Evolutionary conservation across 164 flowering plant genomes (phyloP).

Genomic region (Cinnamomum chago): DNA sequence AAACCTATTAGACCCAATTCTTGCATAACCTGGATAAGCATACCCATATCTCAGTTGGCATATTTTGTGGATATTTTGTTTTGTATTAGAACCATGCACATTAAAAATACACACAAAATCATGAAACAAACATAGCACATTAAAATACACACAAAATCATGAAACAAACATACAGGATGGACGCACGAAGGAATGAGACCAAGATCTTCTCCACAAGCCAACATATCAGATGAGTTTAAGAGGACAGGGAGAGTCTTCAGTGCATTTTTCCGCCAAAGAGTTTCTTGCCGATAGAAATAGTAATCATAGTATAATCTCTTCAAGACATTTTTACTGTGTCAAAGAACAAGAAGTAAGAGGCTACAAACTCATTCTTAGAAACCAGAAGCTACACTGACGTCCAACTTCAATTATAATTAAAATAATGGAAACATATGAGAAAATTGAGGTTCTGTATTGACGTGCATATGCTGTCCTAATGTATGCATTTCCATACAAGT

Average conservation of each 20-base stretch:
- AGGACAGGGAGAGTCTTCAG: constrained; percentile 90
- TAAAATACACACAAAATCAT: not conserved
- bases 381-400: not conserved
- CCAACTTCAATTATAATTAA: not conserved
- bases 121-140: constrained; percentile 30
- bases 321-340: constrained; percentile 78
- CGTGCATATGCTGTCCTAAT: not conserved
- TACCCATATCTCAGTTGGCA: constrained; percentile 9
- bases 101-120: not conserved
- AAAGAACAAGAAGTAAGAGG: constrained; percentile 12
- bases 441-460: not conserved
- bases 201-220: constrained; percentile 98
- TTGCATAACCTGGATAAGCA: constrained; percentile 78
- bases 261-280: constrained; percentile 87
- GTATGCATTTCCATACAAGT: not conserved
- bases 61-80: not conserved
- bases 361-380: not conserved
- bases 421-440: too few species aligned
- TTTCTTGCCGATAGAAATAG: constrained; percentile 91
- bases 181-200: constrained; percentile 97
- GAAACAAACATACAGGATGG: constrained; percentile 76
- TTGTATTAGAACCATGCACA: too few species aligned
- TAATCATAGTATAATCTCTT: constrained; percentile 84
- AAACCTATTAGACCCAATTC: constrained; percentile 88
- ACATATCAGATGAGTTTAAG: constrained; percentile 93